These are phyloP conservation scores for Arthrobotrys sinensis DNA, from an alignment of 2,329 filamentous ascomycete species.

Conservation along the genomic window DNA sequence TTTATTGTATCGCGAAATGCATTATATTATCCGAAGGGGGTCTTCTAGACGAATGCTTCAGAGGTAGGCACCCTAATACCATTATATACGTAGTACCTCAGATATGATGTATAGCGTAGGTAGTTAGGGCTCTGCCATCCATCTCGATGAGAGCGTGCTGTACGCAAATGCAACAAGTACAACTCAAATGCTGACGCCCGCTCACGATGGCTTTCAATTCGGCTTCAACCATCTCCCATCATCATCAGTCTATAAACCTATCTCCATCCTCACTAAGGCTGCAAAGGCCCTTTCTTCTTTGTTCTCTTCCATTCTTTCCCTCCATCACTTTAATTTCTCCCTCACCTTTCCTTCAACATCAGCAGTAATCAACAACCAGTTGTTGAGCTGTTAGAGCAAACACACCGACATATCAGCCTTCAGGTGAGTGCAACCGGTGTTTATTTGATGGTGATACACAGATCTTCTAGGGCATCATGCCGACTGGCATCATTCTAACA, in stretches of 20 bases:
- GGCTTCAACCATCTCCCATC: not conserved
- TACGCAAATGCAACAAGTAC: conserved; percentile 35
- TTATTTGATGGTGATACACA: not conserved
- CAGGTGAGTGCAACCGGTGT: conserved; percentile 25
- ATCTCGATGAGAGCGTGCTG: not conserved
- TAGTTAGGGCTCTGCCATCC: too few relatives aligned
- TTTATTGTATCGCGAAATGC: too few relatives aligned
- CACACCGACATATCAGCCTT: conserved; percentile 27
- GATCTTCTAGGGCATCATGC: not conserved
- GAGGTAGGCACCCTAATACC: too few relatives aligned
- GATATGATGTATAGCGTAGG: too few relatives aligned
- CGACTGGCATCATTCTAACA: not conserved
- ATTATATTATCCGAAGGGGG: too few relatives aligned
- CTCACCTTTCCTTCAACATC: not conserved
- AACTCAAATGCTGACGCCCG: conserved; percentile 16
- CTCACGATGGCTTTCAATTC: not conserved
- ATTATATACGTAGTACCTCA: too few relatives aligned
- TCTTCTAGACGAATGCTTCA: too few relatives aligned
- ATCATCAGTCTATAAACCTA: not conserved
- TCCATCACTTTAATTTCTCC: not conserved
- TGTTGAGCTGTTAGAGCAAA: conserved; percentile 31
- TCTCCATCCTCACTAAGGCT: not conserved
- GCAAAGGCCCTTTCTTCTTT: not conserved
- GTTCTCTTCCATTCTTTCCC: not conserved
- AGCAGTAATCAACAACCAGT: not conserved